Evolutionary conservation across 352 stramenopile genomes (phyloP).

Genomic region (Phytophthora sojae): DNA sequence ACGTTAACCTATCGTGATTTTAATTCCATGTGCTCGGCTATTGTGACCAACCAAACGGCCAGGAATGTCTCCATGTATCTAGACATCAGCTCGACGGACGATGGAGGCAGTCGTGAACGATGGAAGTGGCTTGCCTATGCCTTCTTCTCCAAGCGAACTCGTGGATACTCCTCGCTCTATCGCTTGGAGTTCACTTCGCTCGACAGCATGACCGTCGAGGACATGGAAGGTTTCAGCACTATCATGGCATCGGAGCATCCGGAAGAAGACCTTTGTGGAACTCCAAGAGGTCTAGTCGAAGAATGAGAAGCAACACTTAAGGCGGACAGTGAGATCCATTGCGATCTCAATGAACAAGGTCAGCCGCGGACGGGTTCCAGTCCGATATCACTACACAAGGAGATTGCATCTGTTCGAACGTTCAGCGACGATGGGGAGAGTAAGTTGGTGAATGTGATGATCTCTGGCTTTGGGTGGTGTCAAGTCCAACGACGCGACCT

Average conservation of each 20-base stretch:
- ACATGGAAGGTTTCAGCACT: background rate
- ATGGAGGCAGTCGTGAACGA: background rate
- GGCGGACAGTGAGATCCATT: background rate
- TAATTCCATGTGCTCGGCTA: background rate
- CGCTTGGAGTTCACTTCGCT: background rate
- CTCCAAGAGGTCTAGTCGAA: background rate
- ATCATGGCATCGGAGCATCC: background rate
- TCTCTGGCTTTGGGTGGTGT: background rate
- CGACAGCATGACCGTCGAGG: background rate
- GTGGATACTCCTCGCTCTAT: background rate
- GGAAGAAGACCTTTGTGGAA: background rate
- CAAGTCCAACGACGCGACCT: background rate
- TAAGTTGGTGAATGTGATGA: background rate
- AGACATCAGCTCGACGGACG: background rate
- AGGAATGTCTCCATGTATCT: background rate
- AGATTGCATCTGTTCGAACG: background rate
- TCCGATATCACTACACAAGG: background rate
- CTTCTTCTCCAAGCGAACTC: background rate
- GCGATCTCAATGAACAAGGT: background rate
- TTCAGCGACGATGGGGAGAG: background rate
- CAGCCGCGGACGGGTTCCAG: background rate
- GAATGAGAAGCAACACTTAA: background rate
- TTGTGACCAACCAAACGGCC: background rate
- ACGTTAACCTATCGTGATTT: background rate
- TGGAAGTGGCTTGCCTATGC: background rate